phyloP scores from a whole-genome alignment of 371 early-diverging fungal genomes.

The Mortierella sp. region DNA sequence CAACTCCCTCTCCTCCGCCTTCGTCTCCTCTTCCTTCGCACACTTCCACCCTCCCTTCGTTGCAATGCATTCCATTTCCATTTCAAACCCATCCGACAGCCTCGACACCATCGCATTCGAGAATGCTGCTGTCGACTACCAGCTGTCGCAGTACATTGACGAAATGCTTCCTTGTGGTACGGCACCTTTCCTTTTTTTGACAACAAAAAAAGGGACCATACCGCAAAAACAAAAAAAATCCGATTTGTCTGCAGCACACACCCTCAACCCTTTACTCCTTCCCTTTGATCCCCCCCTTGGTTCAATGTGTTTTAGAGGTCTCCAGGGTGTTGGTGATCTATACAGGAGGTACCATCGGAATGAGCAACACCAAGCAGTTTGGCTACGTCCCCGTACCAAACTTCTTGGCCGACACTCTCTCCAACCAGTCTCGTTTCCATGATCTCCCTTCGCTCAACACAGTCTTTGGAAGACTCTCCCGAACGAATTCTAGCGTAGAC shows the following conservation, averaged over 20 bases:
- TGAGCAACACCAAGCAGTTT: slow-evolving; percentile 82
- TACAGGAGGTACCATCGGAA: slow-evolving; percentile 97
- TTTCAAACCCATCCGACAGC: slow-evolving; percentile 6
- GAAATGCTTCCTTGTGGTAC: slow-evolving; percentile 58
- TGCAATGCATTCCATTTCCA: background rate
- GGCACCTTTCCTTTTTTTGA: background rate
- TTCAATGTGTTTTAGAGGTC: slow-evolving; percentile 64
- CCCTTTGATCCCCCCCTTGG: background rate
- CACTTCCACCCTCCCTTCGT: slow-evolving; percentile 3
- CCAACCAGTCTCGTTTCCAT: slow-evolving; percentile 88
- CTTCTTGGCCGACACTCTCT: slow-evolving; percentile 83
- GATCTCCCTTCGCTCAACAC: slow-evolving; percentile 69
- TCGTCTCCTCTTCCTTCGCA: background rate
- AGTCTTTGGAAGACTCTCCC: slow-evolving; percentile 55
- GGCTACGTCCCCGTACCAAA: slow-evolving; percentile 88
- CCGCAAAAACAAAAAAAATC: slow-evolving; percentile 2
- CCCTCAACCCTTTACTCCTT: background rate
- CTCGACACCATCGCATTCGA: slow-evolving; percentile 57
- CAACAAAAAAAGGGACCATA: background rate
- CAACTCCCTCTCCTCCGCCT: background rate
- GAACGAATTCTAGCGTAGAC: slow-evolving; percentile 41
- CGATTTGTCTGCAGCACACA: background rate
- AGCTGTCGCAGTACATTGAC: slow-evolving; percentile 56
- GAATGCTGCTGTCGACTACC: slow-evolving; percentile 57
- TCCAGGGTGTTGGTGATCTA: slow-evolving; percentile 92